Evolutionary conservation across 139 green algal species (phyloP).

Genomic region (Deuterostichococcus epilithicus): DNA sequence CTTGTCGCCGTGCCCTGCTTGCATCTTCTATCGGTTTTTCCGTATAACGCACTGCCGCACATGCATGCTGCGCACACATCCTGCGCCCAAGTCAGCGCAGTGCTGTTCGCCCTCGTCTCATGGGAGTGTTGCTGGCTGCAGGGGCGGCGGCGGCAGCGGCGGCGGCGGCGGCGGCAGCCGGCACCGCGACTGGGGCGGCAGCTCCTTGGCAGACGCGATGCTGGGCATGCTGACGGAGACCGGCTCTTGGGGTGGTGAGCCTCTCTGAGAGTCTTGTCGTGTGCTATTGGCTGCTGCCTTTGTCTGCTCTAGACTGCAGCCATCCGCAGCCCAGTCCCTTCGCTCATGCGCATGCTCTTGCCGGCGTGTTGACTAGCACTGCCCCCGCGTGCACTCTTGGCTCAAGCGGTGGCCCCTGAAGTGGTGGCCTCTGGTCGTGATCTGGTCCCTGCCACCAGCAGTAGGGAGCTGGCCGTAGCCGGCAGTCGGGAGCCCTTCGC

Average conservation of each 20-base stretch:
- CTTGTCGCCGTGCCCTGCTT: neutral
- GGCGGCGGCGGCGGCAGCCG: neutral
- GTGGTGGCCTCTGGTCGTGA: no score
- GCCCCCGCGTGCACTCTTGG: no score
- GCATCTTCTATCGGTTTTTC: neutral
- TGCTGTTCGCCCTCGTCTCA: neutral
- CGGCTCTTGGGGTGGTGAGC: neutral
- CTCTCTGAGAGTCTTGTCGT: no score
- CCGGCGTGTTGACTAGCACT: no score
- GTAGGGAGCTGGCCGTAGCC: no score
- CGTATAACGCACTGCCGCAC: neutral
- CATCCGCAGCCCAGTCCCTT: no score
- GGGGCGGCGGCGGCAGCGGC: neutral
- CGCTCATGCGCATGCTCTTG: no score
- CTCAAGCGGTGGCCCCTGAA: no score
- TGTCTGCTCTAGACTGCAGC: no score
- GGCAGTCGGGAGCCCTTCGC: no score
- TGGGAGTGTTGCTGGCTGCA: neutral
- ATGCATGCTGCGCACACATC: neutral
- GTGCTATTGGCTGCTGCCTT: no score
- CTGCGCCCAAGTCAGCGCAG: neutral
- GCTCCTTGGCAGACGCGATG: slow-evolving; percentile 21
- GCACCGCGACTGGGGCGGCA: neutral
- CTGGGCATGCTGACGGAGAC: slow-evolving; percentile 16
- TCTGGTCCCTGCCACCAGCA: no score